These are phyloP conservation scores for Aspergillus piperis DNA, from an alignment of 2,329 filamentous ascomycete genomes.

Conservation along the genomic window DNA sequence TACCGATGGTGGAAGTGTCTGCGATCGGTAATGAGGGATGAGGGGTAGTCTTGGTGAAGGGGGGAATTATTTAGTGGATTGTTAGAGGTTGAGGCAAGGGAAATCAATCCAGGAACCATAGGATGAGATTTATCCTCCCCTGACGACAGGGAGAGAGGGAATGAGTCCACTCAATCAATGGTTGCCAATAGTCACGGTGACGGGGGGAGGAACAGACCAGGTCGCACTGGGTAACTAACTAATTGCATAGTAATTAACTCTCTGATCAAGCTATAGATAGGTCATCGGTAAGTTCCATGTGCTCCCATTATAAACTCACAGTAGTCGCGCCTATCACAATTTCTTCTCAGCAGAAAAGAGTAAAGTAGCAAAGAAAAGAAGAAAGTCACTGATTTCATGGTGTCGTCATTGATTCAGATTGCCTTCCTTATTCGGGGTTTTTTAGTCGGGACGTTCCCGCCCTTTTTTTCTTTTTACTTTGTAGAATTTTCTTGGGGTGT, in stretches of 20 bases:
- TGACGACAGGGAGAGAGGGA: neutral
- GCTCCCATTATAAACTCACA: neutral
- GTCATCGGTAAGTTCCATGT: neutral
- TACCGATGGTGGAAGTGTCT: neutral
- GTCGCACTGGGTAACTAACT: neutral
- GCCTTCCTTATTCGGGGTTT: neutral
- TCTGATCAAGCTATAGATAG: neutral
- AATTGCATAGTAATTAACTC: neutral
- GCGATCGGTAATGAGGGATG: too few relatives aligned
- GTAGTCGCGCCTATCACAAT: neutral
- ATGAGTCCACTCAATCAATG: neutral
- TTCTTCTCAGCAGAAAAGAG: neutral
- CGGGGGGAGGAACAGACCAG: constrained; percentile 6
- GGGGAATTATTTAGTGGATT: neutral
- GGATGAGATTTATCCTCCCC: neutral
- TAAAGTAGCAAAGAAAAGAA: too few relatives aligned
- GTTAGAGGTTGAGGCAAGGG: neutral
- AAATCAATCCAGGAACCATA: neutral
- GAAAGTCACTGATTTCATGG: constrained; percentile 1
- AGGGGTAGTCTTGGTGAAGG: too few relatives aligned
- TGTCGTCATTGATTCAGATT: neutral
- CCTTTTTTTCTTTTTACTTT: neutral
- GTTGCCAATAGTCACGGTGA: constrained; percentile 3
- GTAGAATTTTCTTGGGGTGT: neutral
- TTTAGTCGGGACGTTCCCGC: neutral